Percentiles rank a stretch among this genome's conserved stretches.
These are phyloP conservation scores for Ceratocystis alfenasii DNA, from an alignment of 2,329 filamentous ascomycete genomes.

Conservation along the genomic window DNA sequence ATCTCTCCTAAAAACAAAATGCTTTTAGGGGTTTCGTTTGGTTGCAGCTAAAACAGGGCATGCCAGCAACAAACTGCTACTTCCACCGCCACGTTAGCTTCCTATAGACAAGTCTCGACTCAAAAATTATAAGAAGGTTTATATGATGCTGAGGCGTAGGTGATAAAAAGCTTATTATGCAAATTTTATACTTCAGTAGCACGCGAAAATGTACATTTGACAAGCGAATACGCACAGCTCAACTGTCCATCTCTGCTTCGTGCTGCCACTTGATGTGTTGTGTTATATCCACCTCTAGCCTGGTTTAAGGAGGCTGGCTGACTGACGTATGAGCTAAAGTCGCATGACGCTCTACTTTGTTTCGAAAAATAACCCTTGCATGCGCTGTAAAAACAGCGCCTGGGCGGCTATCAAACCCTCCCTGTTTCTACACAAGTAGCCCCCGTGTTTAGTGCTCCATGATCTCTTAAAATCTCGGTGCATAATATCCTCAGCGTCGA, in stretches of 20 bases:
- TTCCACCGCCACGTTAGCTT: background rate
- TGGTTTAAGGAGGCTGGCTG: background rate
- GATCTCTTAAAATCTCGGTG: too few species aligned
- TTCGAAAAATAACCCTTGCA: background rate
- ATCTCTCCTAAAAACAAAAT: background rate
- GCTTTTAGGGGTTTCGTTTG: background rate
- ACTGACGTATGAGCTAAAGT: conserved; percentile 1
- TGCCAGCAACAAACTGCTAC: background rate
- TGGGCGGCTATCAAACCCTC: background rate
- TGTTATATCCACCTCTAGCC: background rate
- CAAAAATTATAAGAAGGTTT: background rate
- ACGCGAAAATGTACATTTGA: background rate
- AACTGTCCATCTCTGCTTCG: background rate
- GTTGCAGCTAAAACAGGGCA: background rate
- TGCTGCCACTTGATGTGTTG: background rate
- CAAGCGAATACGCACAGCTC: background rate
- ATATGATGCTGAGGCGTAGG: background rate
- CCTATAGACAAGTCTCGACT: background rate
- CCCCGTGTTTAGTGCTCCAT: too few species aligned
- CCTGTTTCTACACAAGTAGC: too few species aligned
- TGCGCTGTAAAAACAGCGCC: background rate
- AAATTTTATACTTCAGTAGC: too few species aligned
- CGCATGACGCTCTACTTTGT: background rate
- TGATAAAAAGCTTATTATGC: too few species aligned
- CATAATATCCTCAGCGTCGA: too few species aligned